These are phyloP conservation scores for Picochlorum sp. DNA, from an alignment of 139 green algal genomes.

Conservation along the genomic window DNA sequence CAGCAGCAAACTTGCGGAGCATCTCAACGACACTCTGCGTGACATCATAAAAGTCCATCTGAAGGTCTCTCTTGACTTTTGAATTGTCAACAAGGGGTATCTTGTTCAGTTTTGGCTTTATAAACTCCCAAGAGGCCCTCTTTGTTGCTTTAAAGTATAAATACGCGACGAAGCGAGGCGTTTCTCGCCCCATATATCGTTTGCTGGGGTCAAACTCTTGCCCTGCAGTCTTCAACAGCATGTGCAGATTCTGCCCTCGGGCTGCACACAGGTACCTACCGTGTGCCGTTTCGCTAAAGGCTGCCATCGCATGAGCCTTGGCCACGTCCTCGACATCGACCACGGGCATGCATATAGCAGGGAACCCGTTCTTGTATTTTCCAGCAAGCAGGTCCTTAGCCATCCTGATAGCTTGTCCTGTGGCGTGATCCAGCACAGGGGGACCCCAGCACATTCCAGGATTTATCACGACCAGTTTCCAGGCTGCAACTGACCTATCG, in stretches of 20 bases:
- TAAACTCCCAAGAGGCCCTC: neutral
- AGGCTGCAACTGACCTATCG: constrained; percentile 28
- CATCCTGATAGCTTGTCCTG: constrained; percentile 20
- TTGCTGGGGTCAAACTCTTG: constrained; percentile 22
- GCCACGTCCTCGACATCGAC: constrained; percentile 43
- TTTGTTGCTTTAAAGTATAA: neutral
- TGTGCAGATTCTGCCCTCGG: neutral
- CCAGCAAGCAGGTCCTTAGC: constrained; percentile 24
- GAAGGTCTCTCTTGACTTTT: constrained; percentile 22
- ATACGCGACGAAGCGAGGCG: constrained; percentile 16
- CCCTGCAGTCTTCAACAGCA: neutral
- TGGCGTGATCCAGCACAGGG: constrained; percentile 18
- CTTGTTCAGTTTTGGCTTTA: neutral
- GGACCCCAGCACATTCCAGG: constrained; percentile 58
- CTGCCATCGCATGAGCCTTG: constrained; percentile 28
- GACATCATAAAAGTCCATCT: constrained; percentile 2
- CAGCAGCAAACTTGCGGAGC: neutral
- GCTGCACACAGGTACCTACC: constrained; percentile 36
- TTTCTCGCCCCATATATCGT: constrained; percentile 4
- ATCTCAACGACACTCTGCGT: neutral
- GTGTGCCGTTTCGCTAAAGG: constrained; percentile 11
- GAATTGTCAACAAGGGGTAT: neutral
- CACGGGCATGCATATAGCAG: constrained; percentile 12
- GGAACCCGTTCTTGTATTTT: constrained; percentile 14
- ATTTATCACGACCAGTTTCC: constrained; percentile 54